Conservation (phyloP, 1,139 yeast genomes). For the Taiozyma sp. region DNA sequence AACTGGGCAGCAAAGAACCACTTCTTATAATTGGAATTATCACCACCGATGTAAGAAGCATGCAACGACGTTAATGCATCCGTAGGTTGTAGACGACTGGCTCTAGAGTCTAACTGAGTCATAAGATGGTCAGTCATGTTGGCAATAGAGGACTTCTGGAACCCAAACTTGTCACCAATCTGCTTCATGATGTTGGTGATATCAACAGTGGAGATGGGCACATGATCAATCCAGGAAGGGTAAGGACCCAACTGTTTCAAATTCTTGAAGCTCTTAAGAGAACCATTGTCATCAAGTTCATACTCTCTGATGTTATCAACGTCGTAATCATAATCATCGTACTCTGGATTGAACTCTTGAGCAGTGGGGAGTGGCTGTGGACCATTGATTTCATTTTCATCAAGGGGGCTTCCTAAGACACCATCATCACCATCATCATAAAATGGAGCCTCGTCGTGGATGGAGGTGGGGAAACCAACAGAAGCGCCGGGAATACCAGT, state of each 20-base stretch:
- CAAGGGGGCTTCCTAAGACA: not conserved
- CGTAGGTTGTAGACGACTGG: constrained; percentile 53
- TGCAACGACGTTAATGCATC: constrained; percentile 56
- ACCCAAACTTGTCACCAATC: constrained; percentile 55
- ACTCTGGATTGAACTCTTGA: not conserved
- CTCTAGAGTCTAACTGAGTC: constrained; percentile 60
- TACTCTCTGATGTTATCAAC: not conserved
- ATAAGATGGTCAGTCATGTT: constrained; percentile 64
- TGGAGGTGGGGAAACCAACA: not conserved
- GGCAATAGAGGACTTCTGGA: constrained; percentile 54
- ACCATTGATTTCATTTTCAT: not conserved
- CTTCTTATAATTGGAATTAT: constrained; percentile 58
- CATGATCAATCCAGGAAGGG: constrained; percentile 24
- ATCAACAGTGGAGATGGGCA: constrained; percentile 38
- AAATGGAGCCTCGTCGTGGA: not conserved
- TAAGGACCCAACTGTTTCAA: constrained; percentile 5
- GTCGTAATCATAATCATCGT: not conserved
- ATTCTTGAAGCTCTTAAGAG: not conserved
- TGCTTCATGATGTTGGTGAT: constrained; percentile 52
- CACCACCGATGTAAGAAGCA: constrained; percentile 71
- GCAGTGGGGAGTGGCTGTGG: not conserved
- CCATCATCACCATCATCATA: not conserved
- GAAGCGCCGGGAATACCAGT: not conserved
- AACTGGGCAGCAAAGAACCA: constrained; percentile 74
- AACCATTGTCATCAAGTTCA: not conserved